A percentile compares a stretch with the other conserved stretches of the same genome.
Conservation (phyloP, 1,284 basidiomycete genomes). For the Cystobasidium slooffiae region DNA sequence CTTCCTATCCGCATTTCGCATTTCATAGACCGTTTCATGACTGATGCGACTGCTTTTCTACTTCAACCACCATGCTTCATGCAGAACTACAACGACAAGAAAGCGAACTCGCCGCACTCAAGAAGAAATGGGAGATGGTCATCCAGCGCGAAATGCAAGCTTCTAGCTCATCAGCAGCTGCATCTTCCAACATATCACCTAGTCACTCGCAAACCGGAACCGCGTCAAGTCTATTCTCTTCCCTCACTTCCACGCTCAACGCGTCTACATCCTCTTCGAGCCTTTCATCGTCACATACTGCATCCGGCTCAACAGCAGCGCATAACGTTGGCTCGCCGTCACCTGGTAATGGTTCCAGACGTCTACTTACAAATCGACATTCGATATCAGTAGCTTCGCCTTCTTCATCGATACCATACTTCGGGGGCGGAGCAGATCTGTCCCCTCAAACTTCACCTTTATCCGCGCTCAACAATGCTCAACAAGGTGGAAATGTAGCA, state of each 20-base stretch:
- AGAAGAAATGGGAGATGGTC: conserved; percentile 52
- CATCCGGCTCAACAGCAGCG: not conserved
- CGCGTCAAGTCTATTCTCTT: conserved; percentile 33
- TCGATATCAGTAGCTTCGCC: conserved; percentile 19
- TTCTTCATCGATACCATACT: conserved; percentile 14
- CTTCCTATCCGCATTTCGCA: too few species aligned
- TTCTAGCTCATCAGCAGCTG: conserved; percentile 17
- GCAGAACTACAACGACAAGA: conserved; percentile 53
- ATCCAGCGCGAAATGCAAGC: conserved; percentile 42
- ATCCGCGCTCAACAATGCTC: not conserved
- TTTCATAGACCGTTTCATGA: not conserved
- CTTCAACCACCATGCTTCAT: not conserved
- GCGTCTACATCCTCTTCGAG: conserved; percentile 30
- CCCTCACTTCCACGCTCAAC: conserved; percentile 19
- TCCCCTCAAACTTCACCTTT: conserved; percentile 29
- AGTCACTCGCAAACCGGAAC: not conserved
- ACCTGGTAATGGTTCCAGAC: not conserved
- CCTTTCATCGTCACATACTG: conserved; percentile 12
- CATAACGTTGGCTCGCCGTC: conserved; percentile 28
- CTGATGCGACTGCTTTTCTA: not conserved
- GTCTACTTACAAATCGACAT: conserved; percentile 35
- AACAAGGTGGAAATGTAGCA: not conserved
- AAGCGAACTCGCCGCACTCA: conserved; percentile 47
- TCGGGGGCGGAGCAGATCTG: conserved; percentile 32
- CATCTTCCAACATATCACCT: conserved; percentile 21